Percentiles rank a stretch among this genome's conserved stretches.
phyloP scores from a whole-genome alignment of 1,284 basidiomycete genomes.

The Kwoniella shivajii region DNA sequence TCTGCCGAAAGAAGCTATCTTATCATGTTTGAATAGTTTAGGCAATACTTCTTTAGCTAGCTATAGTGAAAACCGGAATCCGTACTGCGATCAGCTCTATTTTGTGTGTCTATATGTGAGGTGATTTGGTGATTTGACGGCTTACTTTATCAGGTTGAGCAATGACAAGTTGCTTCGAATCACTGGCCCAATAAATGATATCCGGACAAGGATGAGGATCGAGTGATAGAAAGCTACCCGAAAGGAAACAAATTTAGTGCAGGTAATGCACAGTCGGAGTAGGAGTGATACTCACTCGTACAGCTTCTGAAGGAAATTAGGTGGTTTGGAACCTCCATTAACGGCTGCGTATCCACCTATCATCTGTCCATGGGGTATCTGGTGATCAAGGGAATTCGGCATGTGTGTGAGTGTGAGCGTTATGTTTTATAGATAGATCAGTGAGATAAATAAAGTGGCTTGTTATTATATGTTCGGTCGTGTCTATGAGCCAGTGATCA shows the following conservation, averaged over 20 bases:
- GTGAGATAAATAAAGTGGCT: too few relatives aligned
- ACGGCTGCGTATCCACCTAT: conserved; percentile 1
- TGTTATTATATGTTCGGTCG: too few relatives aligned
- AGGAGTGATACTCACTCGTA: conserved; percentile 36
- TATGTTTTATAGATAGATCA: not conserved
- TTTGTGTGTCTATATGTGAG: not conserved
- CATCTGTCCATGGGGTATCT: not conserved
- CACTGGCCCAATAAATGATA: conserved; percentile 48
- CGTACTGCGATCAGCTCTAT: not conserved
- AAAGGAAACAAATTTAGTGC: not conserved
- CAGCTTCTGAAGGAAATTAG: conserved; percentile 49
- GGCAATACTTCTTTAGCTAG: conserved; percentile 44
- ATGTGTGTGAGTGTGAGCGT: not conserved
- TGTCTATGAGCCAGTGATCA: not conserved
- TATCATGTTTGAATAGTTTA: conserved; percentile 48
- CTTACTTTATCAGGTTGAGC: conserved; percentile 44
- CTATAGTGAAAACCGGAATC: conserved; percentile 11
- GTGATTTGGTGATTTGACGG: too few relatives aligned
- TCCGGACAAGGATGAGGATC: conserved; percentile 44
- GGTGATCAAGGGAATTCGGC: not conserved
- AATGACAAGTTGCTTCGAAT: conserved; percentile 45
- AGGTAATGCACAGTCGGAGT: not conserved
- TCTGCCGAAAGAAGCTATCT: conserved; percentile 45
- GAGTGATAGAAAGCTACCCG: conserved; percentile 38
- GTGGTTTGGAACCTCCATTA: conserved; percentile 21